Evolutionary conservation across 108 stramenopile genomes (phyloP).

Genomic region (Mediolabrus comicus): DNA sequence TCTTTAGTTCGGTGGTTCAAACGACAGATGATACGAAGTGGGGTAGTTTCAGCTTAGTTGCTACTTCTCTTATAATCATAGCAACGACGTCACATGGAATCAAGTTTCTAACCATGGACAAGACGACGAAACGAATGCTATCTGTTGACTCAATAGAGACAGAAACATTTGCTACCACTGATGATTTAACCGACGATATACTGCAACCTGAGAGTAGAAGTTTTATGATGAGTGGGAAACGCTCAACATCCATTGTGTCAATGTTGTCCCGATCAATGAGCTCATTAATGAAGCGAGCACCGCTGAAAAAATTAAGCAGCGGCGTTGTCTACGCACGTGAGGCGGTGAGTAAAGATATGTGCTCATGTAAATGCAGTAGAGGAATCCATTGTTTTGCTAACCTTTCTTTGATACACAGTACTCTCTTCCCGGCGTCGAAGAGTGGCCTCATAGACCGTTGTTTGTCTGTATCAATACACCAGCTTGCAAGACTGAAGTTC

Average conservation of each 20-base stretch:
- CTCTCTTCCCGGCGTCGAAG: constrained; percentile 26
- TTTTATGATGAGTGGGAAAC: not conserved
- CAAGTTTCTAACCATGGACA: not conserved
- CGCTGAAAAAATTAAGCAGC: not conserved
- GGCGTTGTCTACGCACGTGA: constrained; percentile 12
- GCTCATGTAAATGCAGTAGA: too few relatives aligned
- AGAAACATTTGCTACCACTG: not conserved
- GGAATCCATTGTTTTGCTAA: too few relatives aligned
- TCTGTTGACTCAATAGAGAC: not conserved
- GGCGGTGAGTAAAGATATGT: too few relatives aligned
- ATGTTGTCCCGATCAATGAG: constrained; percentile 1
- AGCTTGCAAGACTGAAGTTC: constrained; percentile 26
- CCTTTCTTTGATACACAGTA: too few relatives aligned
- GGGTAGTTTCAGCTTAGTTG: not conserved
- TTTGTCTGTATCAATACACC: constrained; percentile 45
- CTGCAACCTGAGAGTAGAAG: not conserved
- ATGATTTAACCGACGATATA: not conserved
- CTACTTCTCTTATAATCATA: not conserved
- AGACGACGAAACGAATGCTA: too few relatives aligned
- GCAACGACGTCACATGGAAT: constrained; percentile 1
- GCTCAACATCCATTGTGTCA: not conserved
- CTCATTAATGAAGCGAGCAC: not conserved
- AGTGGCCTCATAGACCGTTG: constrained; percentile 48
- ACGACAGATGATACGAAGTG: constrained; percentile 10
- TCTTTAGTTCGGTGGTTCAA: constrained; percentile 2